Base-by-base conservation (phyloP, 2,329 filamentous ascomycete genomes). In the Sclerotiophoma versabilis region DNA sequence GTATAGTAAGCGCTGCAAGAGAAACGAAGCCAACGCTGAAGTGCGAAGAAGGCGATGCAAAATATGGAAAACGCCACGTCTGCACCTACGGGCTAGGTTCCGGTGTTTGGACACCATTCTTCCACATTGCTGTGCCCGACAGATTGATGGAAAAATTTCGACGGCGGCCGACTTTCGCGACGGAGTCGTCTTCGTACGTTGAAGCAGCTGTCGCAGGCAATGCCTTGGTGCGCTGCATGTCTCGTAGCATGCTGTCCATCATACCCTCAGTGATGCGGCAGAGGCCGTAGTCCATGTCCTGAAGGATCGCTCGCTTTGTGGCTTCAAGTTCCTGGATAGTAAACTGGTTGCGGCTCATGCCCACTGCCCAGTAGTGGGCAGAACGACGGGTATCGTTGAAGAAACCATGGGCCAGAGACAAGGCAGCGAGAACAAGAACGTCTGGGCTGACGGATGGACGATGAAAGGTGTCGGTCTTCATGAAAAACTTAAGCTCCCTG, bases 201-300 rank as follows among this genome's bases (percentile, higher is more conserved):
- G 14, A 17, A 22, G 9, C 30, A 17, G n/a, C 29, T 38, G 19
- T 20, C 29, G 14, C 26, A 23, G 50, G 47, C 14, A 32, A n/a
- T 17, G 48, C 17, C 10, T 57, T 49, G 19, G 34, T 55, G 15
- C 62, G 62, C 53, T 67, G 63, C 72, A 76, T 72, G 23, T 69
- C 68, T 49, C 51, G 49, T 49, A 72, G 48, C 63, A 68, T 68
- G 26, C 54, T 46, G 54, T 69, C 52, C 34, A 76, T 63, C 62
- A 71, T 72, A 11, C 71, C 66, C 33, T 65, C 56, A 11, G 63
- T 68, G 45, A 77, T 75, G 17, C 64, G 62, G 37, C 66, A 65
- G n/a, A 77, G 65, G 11, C 71, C 65, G 17, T 75, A 77, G 46
- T 76, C 68, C 57, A 76, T 70, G 39, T 76, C 73, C 42, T 59